Base-by-base conservation (phyloP, 164 flowering plant genomes). In the Malania oleifera region DNA sequence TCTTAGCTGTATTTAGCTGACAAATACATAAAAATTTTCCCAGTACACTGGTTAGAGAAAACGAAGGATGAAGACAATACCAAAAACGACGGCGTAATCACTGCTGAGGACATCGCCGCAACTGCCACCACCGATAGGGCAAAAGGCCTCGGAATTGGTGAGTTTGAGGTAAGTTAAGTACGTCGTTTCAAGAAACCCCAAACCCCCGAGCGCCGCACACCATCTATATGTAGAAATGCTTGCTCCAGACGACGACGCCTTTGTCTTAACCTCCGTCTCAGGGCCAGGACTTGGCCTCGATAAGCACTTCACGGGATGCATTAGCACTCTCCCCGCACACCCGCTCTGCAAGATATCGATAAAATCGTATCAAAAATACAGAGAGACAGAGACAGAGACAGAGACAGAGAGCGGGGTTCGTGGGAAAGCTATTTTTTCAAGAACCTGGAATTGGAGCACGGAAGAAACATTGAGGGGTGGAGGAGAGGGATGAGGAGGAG, bases 61-160 rank as follows among this genome's bases (percentile, higher is more conserved):
- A n/a, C n/a, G n/a, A n/a, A 56, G 37, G 31, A 47, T 35, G 11
- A 29, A 43, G 11, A 25, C 10, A 65, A 47, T 80, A 93, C 99
- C 99, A 45, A 77, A 88, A 46, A 93, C 81, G 20, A 61, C 40
- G 12, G 96, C 89, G 58, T 88, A 90, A 50, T 80, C 89, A 53
- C 97, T 93, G 66, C 78, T 89, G 63, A 93, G 90, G 15, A 93
- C 74, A 49, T 81, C 86, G n/a, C 70, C 63, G 66, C 99, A 92
- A 55, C 56, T 72, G 31, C 83, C 90, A 37, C 85, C 92, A 11
- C 92, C 85, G 26, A 77, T 37, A 4, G 97, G 96, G 66, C 99
- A 93, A 68, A 90, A 86, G 52, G 78, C 95, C 40, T 78, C 85
- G 15, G 92, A 69, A 64, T 76, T 55, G 2, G 89, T 79, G 63